Evolutionary conservation across 306 rosid species (phyloP).

Genomic region (Ziziphus jujuba): DNA sequence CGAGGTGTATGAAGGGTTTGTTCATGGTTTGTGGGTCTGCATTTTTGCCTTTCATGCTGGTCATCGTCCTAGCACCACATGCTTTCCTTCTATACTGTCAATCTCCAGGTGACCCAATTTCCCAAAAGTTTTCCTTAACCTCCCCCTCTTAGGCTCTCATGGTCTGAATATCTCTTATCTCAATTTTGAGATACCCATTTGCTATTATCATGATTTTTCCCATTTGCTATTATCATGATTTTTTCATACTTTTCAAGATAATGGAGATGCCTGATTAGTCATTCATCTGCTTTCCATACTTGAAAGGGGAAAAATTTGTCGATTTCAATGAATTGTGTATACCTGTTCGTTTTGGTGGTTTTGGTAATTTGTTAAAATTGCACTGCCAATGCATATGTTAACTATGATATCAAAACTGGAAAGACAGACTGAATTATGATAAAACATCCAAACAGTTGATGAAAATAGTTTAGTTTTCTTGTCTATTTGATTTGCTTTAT

Average conservation of each 20-base stretch:
- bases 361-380: neutral
- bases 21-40: conserved; percentile 70
- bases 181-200: neutral
- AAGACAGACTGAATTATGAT: neutral
- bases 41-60: conserved; percentile 56
- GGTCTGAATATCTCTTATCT: neutral
- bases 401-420: neutral
- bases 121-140: neutral
- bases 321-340: too few relatives aligned
- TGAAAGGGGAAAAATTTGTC: too few relatives aligned
- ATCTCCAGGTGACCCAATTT: conserved; percentile 44
- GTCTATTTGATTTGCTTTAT: too few relatives aligned
- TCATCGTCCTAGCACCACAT: conserved; percentile 36
- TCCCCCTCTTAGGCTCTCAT: too few relatives aligned
- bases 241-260: too few relatives aligned
- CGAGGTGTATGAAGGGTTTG: conserved; percentile 44
- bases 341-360: neutral
- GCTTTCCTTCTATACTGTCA: conserved; percentile 48
- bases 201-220: neutral
- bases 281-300: neutral
- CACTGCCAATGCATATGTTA: neutral
- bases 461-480: conserved; percentile 14
- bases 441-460: neutral
- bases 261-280: neutral
- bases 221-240: neutral